Conservation (phyloP, 371 early-diverging fungal genomes). For the Haplosporangium sp. region DNA sequence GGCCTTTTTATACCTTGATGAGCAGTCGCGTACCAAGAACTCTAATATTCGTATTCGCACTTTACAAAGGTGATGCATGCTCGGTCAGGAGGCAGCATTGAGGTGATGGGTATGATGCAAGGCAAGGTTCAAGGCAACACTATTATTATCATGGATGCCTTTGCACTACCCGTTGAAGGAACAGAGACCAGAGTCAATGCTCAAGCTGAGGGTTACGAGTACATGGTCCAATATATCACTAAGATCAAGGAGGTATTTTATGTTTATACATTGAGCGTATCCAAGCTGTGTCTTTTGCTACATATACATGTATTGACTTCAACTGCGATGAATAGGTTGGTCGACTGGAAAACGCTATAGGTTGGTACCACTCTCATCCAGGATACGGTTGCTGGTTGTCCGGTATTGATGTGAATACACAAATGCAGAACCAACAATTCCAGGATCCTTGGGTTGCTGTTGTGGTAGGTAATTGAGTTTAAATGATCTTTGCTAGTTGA, state of each 20-base stretch:
- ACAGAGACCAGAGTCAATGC: slow-evolving; percentile 99
- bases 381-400: slow-evolving; percentile 99
- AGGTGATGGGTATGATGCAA: slow-evolving; percentile 98
- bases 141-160: slow-evolving; percentile 96
- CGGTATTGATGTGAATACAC: slow-evolving; percentile 97
- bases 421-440: slow-evolving; percentile 94
- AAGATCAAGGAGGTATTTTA: slow-evolving; percentile 79
- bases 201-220: slow-evolving; percentile 93
- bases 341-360: slow-evolving; percentile 92
- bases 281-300: not conserved
- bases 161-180: slow-evolving; percentile 98
- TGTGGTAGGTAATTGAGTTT: slow-evolving; percentile 71
- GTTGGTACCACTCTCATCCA: slow-evolving; percentile 99
- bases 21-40: not conserved
- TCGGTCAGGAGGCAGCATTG: slow-evolving; percentile 94
- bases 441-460: slow-evolving; percentile 97
- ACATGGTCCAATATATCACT: slow-evolving; percentile 94
- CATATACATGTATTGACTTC: not conserved
- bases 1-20: too few relatives aligned
- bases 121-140: slow-evolving; percentile 91
- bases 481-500: not conserved
- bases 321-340: slow-evolving; percentile 74
- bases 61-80: slow-evolving; percentile 89
- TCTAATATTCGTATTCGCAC: not conserved
- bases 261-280: not conserved